These are phyloP conservation scores for Exophiala sideris DNA, from an alignment of 2,329 filamentous ascomycete species.

Conservation along the genomic window DNA sequence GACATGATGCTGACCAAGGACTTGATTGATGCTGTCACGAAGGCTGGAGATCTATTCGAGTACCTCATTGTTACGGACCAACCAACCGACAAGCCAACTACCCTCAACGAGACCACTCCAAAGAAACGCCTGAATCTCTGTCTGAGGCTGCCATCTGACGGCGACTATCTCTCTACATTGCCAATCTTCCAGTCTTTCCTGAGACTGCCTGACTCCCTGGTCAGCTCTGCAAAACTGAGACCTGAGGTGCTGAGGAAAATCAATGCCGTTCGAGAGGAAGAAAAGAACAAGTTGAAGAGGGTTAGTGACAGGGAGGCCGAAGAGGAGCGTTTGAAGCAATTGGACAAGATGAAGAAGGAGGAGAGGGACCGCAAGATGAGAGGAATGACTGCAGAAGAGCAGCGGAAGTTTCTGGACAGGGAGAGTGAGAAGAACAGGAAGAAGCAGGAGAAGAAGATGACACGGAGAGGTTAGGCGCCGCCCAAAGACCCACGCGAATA, in stretches of 20 bases:
- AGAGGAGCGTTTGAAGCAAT: conserved; percentile 53
- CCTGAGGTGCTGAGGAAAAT: conserved; percentile 86
- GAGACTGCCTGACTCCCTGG: conserved; percentile 78
- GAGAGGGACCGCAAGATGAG: conserved; percentile 83
- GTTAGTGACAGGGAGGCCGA: conserved; percentile 68
- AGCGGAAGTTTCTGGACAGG: conserved; percentile 80
- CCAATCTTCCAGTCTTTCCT: conserved; percentile 80
- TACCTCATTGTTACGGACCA: conserved; percentile 88
- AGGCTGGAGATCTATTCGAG: conserved; percentile 77
- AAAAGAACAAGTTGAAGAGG: conserved; percentile 75
- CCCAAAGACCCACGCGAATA: neutral
- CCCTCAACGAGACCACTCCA: conserved; percentile 76
- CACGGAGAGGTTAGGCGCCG: conserved; percentile 44
- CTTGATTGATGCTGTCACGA: conserved; percentile 71
- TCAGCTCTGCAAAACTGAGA: conserved; percentile 75
- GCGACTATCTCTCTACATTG: conserved; percentile 62
- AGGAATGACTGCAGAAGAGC: conserved; percentile 71
- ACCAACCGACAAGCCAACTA: conserved; percentile 78
- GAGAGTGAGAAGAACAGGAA: conserved; percentile 70
- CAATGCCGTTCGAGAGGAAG: conserved; percentile 72
- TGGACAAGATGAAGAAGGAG: conserved; percentile 70
- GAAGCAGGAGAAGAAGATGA: conserved; percentile 62
- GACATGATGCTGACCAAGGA: conserved; percentile 84
- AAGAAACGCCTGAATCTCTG: conserved; percentile 84
- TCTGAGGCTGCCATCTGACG: conserved; percentile 61